Evolutionary conservation across 2,329 filamentous ascomycete species (phyloP).

Genomic region (Paraphaeosphaeria minitans): DNA sequence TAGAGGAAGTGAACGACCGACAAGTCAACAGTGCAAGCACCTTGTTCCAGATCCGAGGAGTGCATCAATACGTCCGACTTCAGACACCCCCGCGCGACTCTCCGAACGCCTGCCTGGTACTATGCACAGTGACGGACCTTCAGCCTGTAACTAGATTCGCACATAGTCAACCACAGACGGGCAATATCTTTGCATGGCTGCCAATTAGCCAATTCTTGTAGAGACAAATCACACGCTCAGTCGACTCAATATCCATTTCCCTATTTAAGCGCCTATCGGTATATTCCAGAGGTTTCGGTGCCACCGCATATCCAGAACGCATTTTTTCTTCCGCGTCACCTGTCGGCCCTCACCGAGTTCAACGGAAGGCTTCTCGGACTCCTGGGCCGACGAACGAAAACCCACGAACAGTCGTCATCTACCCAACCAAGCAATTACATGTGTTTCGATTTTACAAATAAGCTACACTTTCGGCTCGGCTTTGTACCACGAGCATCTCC

Average conservation of each 20-base stretch:
- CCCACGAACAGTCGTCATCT: too few species aligned
- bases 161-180: background rate
- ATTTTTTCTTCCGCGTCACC: background rate
- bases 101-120: background rate
- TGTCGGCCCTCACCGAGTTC: background rate
- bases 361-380: background rate
- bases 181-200: background rate
- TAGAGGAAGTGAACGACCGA: background rate
- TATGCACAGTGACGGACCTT: background rate
- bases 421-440: too few species aligned
- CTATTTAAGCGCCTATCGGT: background rate
- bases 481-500: too few species aligned
- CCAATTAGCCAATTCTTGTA: background rate
- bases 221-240: background rate
- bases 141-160: background rate
- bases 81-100: background rate
- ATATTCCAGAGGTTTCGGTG: too few species aligned
- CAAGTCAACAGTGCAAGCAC: background rate
- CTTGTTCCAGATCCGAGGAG: background rate
- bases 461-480: too few species aligned
- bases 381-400: background rate
- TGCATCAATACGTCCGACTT: background rate
- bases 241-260: background rate
- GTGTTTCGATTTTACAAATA: too few species aligned
- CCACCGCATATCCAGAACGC: too few species aligned